Evolutionary conservation across 768 basidiomycete species (phyloP), one percentile per base, ranked within the genome.

Genomic region (Boletus reticuloceps): DNA sequence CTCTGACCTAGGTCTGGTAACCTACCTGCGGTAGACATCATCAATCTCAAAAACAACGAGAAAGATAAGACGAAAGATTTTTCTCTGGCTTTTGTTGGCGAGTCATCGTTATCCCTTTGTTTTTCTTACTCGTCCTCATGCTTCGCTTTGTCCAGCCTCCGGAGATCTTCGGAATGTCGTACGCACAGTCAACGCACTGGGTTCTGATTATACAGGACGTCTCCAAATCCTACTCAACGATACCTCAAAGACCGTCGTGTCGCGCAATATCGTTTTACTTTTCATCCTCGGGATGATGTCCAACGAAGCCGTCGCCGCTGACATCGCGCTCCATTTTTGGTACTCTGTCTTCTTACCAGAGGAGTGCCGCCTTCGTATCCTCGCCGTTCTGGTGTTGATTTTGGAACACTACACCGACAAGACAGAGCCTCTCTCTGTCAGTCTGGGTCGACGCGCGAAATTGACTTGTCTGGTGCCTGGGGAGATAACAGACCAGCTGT

Each of bases 311-410:
- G 43, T 71, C 17, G 75, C 75, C 1, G 78, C 72, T 1, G 79
- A 80, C 43, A 60, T 73, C 4, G 78, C 77, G 5, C 68, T 80
- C 19, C 80, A 81, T 52, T 74, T 78, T 42, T 79, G 77, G 75
- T 78, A 76, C 51, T 81, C 79, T 7, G 65, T 64, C 4, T 75
- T 74, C 50, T 43, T 79, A 16, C 77, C 77, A 37, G 47, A 46
- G 4, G 64, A 64, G 34, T 71, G 77, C 57, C 60, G 58, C 6
- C 32, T 66, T 27, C 50, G 55, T 12, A 47, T 69, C n/a, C 54
- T 70, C 19, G 32, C 55, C 2, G 47, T 50, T 4, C 54, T 72
- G 29, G 42, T 61, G 16, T 44, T 63, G 39, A 5, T 58, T 22
- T 44, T 65, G 32, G 53, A 59, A 34, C 58, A 53, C 7, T 19